Base-by-base conservation (phyloP, 768 basidiomycete species). In the Lentinula sp. region DNA sequence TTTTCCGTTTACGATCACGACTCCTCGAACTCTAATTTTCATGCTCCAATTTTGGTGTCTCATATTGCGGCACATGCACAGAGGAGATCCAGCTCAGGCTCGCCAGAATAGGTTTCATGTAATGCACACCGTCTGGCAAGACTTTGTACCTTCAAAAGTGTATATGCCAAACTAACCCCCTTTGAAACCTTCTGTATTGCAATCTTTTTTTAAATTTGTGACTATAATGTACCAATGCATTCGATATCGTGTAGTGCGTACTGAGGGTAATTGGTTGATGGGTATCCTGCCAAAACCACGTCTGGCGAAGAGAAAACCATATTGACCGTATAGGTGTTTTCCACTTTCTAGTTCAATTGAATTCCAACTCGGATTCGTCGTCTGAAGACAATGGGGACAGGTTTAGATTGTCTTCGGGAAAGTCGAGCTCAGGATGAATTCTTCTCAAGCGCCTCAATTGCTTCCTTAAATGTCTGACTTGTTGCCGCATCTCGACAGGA, bases 1-100 rank as follows among this genome's bases (percentile, higher is more conserved):
- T 90, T 91, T 79, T 81, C 87, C 1, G 88, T 90, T 36, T 90
- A 87, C 65, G 88, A 90, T 69, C 90, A 90, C 68, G 81, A 77
- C 20, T 72, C 77, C 48, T 69, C 71, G 65, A 62, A 67, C 57
- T 67, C 73, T 67, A 68, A 71, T 64, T 63, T 45, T 33, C 52
- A 71, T 59, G 60, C 70, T 60, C 70, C 76, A 60, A 69, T 79
- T 70, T 64, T 81, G 37, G 76, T 81, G 56, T 66, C 76, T 46
- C 74, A 76, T 6, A 60, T 76, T 62, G 69, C 77, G 45, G 64
- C 65, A 8, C 74, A 77, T 62, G 70, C 75, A 58, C 71, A 74
- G 37, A 10, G 48, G 13, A 68, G 74, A 55, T 70, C 72, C 53
- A 70, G 76, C 2, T 83, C 86, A 0, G 83, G 82, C n/a, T 84